Conservation (phyloP, 2,329 filamentous ascomycete species). For the Microcyclosporella mali region DNA sequence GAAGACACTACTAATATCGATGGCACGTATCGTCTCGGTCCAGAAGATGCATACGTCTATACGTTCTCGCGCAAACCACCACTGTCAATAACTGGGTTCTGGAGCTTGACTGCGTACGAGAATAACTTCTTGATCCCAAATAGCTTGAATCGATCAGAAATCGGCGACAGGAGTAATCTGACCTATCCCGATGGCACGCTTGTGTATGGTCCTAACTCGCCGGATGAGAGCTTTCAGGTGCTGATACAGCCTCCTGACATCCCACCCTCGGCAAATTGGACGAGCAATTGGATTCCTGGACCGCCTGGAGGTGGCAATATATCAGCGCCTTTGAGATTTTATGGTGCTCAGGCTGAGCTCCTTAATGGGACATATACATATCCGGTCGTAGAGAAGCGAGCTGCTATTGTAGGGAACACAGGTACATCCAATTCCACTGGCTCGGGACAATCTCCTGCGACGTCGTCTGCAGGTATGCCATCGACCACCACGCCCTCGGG, state of each 20-base stretch:
- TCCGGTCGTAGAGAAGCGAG: constrained; percentile 7
- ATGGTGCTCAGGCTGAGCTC: constrained; percentile 8
- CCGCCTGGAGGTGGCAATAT: constrained; percentile 6
- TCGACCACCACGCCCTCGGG: too few species aligned
- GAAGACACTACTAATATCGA: neutral
- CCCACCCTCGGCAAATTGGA: constrained; percentile 18
- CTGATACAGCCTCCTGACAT: constrained; percentile 14
- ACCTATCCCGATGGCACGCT: constrained; percentile 12
- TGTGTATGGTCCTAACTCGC: constrained; percentile 9
- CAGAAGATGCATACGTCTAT: constrained; percentile 11
- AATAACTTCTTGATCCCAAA: constrained; percentile 17
- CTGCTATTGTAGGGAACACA: constrained; percentile 4
- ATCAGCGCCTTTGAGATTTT: constrained; percentile 8
- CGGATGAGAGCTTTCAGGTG: constrained; percentile 12
- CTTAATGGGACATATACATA: constrained; percentile 11
- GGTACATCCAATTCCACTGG: too few species aligned
- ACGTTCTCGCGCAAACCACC: constrained; percentile 18
- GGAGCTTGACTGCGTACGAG: constrained; percentile 20
- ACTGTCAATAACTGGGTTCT: constrained; percentile 15
- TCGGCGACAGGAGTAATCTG: constrained; percentile 19
- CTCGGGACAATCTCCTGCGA: too few species aligned
- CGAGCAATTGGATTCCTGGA: constrained; percentile 18
- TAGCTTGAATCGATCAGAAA: constrained; percentile 8
- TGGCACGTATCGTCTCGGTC: constrained; percentile 4
- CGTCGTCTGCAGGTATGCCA: too few species aligned